Evolutionary conservation across 257 asterid genomes (phyloP).

Genomic region (Ilex asprella): DNA sequence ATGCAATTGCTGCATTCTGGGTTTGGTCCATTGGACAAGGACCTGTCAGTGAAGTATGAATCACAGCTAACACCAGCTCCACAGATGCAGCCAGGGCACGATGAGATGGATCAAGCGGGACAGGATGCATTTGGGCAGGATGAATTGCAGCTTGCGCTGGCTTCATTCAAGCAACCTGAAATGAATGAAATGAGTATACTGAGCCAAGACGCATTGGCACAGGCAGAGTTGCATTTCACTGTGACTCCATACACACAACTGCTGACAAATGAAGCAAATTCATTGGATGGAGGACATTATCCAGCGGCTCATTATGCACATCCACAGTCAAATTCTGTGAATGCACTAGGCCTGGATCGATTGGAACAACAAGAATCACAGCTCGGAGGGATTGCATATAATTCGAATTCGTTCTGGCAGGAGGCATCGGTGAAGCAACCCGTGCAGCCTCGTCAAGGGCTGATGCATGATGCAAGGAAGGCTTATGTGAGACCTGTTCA

Average conservation of each 20-base stretch:
- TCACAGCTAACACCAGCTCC: not conserved
- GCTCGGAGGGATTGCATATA: not conserved
- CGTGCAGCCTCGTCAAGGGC: not conserved
- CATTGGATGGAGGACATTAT: not conserved
- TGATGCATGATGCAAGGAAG: not conserved
- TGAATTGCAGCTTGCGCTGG: not conserved
- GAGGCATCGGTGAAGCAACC: not conserved
- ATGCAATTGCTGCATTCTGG: not conserved
- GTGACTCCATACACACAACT: not conserved
- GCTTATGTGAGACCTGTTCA: not conserved
- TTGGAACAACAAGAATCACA: not conserved
- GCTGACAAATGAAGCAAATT: not conserved
- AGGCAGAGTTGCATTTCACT: not conserved
- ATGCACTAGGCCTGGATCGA: not conserved
- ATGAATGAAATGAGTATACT: not conserved
- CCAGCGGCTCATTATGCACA: not conserved
- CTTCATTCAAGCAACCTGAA: not conserved
- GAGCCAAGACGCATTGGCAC: not conserved
- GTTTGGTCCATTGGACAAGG: not conserved
- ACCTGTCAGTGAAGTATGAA: too few species aligned
- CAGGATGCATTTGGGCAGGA: not conserved
- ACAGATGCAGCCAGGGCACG: not conserved
- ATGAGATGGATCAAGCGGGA: not conserved
- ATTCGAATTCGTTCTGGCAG: not conserved
- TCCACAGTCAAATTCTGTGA: not conserved